Base-by-base conservation (phyloP, 2,329 filamentous ascomycete species). In the Arthroderma uncinatum region DNA sequence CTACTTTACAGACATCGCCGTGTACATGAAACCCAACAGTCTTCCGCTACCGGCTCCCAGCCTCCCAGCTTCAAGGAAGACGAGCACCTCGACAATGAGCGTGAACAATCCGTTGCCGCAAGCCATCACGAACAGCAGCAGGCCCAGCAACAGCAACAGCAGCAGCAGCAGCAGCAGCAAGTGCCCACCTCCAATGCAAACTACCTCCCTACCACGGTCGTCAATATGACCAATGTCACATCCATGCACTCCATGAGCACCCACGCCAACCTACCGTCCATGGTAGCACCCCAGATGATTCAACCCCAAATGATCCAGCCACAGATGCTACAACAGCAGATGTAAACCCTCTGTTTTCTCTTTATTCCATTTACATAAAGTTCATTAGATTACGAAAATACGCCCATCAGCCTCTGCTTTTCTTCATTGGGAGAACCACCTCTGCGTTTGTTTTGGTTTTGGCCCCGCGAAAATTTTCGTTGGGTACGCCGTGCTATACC, bases 21-120 rank as follows among this genome's bases (percentile, higher is more conserved):
- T 67, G 96, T 90, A 65, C 92, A 97, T 74, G 94, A 95, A 78
- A 78, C 79, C 52, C 81, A 82, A 65, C 77, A 79, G 59, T 80
- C 83, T 64, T 82, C 80, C 62, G 76, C 79, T 64, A 77, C 63
- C 19, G 28, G 28, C 28, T 50, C 47, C 25, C 65, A 66, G 23
- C 62, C 68, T 25, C 57, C 66, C 44, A 54, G 25, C 55, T 64
- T 65, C 14, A 70, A 86, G 39, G 90, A 92, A 58, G 90, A 95
- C 64, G 89, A 94, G 48, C 83, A 92, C 64, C 89, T 95, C 67
- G 87, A 93, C 56, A 89, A 92, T 60, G 89, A 94, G 63, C 88
- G 93, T 64, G 36, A 39, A 80, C 52, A 87, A 85, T 50, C 44
- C 19, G 10, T 52, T 48, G 16, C 37, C 36, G 23, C 37, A 6